Evolutionary conservation across 176 grass and related monocot genomes (phyloP).

Genomic region (Puya raimondii): DNA sequence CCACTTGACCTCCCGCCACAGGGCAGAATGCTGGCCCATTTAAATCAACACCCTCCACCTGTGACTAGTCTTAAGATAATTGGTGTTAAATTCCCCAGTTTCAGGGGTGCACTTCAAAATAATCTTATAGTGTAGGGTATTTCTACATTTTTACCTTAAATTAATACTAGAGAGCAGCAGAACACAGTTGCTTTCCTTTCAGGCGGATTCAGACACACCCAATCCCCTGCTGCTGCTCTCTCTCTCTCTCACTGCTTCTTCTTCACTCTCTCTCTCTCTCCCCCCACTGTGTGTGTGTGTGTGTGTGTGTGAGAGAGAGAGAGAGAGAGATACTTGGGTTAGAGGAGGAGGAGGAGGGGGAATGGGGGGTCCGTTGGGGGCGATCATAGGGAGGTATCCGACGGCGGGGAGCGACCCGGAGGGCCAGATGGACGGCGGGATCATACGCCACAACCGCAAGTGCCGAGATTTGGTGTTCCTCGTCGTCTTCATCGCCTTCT

Average conservation of each 20-base stretch:
- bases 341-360: background rate
- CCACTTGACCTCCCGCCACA: too few relatives aligned
- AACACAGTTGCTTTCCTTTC: conserved; percentile 5
- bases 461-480: conserved; percentile 88
- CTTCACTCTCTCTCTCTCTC: background rate
- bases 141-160: background rate
- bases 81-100: too few relatives aligned
- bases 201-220: background rate
- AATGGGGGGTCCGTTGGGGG: conserved; percentile 88
- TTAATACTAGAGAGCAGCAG: background rate
- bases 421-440: conserved; percentile 24
- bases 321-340: background rate
- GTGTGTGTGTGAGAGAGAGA: too few relatives aligned
- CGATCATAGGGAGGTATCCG: conserved; percentile 86
- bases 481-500: conserved; percentile 75
- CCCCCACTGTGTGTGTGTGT: too few relatives aligned
- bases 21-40: too few relatives aligned
- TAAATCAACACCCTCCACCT: too few relatives aligned
- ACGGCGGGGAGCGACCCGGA: conserved; percentile 30
- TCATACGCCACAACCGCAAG: conserved; percentile 70
- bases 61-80: too few relatives aligned
- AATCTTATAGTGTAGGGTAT: background rate
- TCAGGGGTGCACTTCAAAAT: too few relatives aligned
- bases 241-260: background rate
- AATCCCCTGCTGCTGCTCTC: background rate